phyloP scores from a whole-genome alignment of 2,329 filamentous ascomycete species.

The Tolypocladium capitatum region DNA sequence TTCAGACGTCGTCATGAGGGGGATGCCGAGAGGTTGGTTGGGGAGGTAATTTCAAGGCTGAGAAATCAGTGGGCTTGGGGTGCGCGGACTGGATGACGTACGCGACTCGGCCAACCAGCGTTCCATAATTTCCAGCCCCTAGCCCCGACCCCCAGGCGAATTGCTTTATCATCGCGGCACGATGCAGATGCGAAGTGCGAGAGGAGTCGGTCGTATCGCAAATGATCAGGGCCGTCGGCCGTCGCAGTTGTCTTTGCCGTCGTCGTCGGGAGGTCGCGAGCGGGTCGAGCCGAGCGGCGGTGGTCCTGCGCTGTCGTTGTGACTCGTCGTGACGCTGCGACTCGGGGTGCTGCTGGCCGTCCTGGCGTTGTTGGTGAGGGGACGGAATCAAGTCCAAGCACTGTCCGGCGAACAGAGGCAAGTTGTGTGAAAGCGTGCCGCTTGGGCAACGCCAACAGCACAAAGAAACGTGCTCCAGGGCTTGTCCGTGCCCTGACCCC shows the following conservation, averaged over 20 bases:
- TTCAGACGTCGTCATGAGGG: conserved; percentile 8
- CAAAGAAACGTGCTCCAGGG: conserved; percentile 4
- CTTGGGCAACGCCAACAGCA: neutral
- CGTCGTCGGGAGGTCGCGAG: neutral
- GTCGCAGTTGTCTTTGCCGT: neutral
- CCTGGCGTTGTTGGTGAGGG: neutral
- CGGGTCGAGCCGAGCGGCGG: neutral
- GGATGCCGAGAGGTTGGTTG: conserved; percentile 6
- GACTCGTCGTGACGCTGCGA: neutral
- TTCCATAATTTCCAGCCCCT: conserved; percentile 8
- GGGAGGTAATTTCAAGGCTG: conserved; percentile 11
- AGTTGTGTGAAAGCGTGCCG: neutral
- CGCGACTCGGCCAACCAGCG: conserved; percentile 9
- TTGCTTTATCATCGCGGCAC: conserved; percentile 2
- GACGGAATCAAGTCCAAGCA: neutral
- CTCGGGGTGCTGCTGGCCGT: neutral
- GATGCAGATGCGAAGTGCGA: conserved; percentile 1
- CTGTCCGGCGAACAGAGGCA: neutral
- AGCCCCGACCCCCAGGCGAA: neutral
- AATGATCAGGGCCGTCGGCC: neutral
- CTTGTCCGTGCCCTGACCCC: conserved; percentile 3
- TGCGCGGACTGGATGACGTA: conserved; percentile 3
- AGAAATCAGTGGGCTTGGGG: conserved; percentile 8
- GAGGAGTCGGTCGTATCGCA: neutral
- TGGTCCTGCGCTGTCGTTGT: neutral